Base-by-base conservation (phyloP, 495 filamentous ascomycete species). In the Clohesyomyces aquaticus region DNA sequence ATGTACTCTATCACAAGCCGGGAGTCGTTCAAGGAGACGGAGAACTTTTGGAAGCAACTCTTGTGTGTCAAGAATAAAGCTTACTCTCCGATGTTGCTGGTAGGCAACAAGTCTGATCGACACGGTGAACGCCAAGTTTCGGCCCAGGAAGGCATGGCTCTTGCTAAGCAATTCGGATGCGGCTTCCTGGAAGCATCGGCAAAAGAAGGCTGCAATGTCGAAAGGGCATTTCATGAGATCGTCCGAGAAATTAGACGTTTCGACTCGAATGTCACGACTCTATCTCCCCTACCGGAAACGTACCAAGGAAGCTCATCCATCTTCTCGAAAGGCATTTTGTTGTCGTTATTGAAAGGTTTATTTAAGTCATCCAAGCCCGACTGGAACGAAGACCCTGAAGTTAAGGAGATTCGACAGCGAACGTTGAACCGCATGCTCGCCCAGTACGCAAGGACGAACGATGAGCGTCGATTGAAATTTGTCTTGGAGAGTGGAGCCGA, bases 1-100 rank as follows among this genome's bases (percentile, higher is more conserved):
- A 90, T 97, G 66, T 98, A 96, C 80, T 96, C 88, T 43, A 97
- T 98, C 77, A 96, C 90, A 11, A 96, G 91, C 71, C 86, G 92
- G 69, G 90, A 96, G 76, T 93, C 89, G 62, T 97, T 96, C 72
- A 91, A 97, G 74, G 93, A 97, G 79, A 96, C 97, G 73, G 83
- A 88, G 75, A 95, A 90, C 28, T 96, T 96, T 41, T 14, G 32
- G 6, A 14, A 38, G 14, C 32, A 38, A 38, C 32, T 38, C 6
- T 14, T 38, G 6, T 14, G 32, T 6, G 32, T 38, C 6, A 38
- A 38, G 14, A 14, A 38, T 6, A 6, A 14, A 14, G 32, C 6
- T 38, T 38, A 38, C 14, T 38, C 14, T 14, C 32, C 32, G 14
- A 38, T 38, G 32, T 38, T 38, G 32, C 6, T 38, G 6, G 32